Conservation (phyloP, 1,284 basidiomycete species). For the Heliocybe sulcata region DNA sequence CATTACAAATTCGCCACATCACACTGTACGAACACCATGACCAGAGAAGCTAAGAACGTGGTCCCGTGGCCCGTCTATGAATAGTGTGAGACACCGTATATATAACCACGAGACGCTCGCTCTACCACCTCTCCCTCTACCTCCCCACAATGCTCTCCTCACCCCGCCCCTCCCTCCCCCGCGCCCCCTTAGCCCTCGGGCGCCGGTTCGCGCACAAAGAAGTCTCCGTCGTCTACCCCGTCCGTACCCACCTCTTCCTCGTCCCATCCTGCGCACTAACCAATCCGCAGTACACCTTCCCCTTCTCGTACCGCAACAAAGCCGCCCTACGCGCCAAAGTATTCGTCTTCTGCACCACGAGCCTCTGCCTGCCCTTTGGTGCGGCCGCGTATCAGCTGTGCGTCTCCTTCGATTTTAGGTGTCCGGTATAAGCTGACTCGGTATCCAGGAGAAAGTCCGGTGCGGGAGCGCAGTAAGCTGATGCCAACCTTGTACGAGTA, state of each 20-base stretch:
- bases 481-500: too few species aligned
- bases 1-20: too few species aligned
- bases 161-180: too few species aligned
- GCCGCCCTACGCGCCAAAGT: conserved; percentile 17
- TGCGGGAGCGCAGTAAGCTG: too few species aligned
- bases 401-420: conserved; percentile 6
- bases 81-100: background rate
- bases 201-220: too few species aligned
- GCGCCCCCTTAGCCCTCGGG: too few species aligned
- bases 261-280: too few species aligned
- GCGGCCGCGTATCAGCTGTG: conserved; percentile 21
- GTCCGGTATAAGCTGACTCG: too few species aligned
- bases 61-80: background rate
- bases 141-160: background rate
- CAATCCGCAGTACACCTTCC: conserved; percentile 13
- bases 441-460: too few species aligned
- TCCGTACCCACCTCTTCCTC: too few species aligned
- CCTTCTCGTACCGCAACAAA: conserved; percentile 19
- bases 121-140: background rate
- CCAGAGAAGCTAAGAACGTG: background rate
- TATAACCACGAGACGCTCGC: background rate
- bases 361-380: conserved; percentile 21
- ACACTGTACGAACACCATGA: too few species aligned
- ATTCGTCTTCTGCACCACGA: conserved; percentile 10
- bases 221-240: too few species aligned